Evolutionary conservation across 352 stramenopile species (phyloP).

Genomic region (Phytophthora ohioensis): DNA sequence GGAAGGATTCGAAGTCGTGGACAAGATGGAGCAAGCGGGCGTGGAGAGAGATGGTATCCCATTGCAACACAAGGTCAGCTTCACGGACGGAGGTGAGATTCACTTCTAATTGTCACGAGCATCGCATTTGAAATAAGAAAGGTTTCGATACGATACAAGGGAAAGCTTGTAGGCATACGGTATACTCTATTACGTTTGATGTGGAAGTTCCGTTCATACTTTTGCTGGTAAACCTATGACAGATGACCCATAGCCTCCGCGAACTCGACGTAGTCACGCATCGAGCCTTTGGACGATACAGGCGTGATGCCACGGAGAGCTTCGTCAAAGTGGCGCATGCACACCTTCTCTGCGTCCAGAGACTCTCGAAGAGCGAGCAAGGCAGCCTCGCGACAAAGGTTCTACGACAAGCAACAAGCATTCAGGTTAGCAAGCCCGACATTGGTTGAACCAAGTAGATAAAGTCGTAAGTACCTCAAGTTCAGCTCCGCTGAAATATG

Average conservation of each 20-base stretch:
- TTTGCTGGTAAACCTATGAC: constrained; percentile 21
- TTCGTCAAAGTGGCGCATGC: constrained; percentile 67
- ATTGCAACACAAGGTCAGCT: constrained; percentile 78
- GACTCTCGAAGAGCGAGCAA: constrained; percentile 78
- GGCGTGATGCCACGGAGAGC: constrained; percentile 61
- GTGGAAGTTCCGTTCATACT: background rate
- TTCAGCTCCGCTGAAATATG: constrained; percentile 87
- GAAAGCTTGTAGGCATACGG: constrained; percentile 1
- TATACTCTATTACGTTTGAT: constrained; percentile 23
- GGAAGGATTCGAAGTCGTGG: constrained; percentile 83
- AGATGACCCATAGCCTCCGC: constrained; percentile 65
- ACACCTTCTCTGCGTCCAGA: constrained; percentile 59
- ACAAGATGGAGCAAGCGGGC: constrained; percentile 83
- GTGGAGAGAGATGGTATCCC: constrained; percentile 68
- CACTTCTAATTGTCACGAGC: constrained; percentile 38
- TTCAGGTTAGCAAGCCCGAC: constrained; percentile 6
- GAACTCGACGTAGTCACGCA: constrained; percentile 71
- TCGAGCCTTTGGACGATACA: constrained; percentile 61
- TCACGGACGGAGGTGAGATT: constrained; percentile 80
- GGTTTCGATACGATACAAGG: background rate
- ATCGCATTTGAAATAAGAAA: background rate
- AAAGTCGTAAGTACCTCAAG: constrained; percentile 68
- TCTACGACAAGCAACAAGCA: constrained; percentile 51
- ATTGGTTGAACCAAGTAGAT: background rate
- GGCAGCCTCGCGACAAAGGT: constrained; percentile 87